Evolutionary conservation across 805 yeast species (phyloP), one percentile per base, ranked within the genome.

Genomic region (Metschnikowia lochheadii): DNA sequence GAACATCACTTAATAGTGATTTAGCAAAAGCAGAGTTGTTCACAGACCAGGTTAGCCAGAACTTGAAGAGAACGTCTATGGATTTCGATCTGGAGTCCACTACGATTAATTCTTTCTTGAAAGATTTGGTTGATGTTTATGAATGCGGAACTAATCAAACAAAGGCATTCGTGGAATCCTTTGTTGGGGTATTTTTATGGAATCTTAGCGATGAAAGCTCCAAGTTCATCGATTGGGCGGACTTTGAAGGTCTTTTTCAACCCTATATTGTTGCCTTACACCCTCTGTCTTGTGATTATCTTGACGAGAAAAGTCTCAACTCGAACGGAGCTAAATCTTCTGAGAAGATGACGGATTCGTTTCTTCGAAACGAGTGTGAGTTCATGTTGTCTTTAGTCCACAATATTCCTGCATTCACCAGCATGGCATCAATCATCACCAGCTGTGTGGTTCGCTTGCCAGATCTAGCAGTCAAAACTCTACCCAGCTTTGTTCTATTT

Each of bases 181-280:
- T 75, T 5, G 38, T 75, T 7, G 81, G 82, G 1, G 70, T 75
- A 1, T 56, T 64, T 50, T 66, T 63, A 29, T 63, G 59, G 48
- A 52, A 57, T n/a, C 41, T 48, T 35, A 58, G 46, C 11, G 52
- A 32, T 8, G 48, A 15, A 14, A 26, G 50, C 64, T 1, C 37
- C 33, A 13, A 61, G 62, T 33, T 59, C 54, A 48, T 71, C 2
- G 57, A 66, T 6, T 64, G 65, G 48, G 57, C 59, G 6, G 31
- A 21, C 1, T 37, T 62, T 26, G 54, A 61, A 40, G 31, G 54
- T 5, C 23, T 51, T 0, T 62, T 51, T 29, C 13, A 40, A 3
- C 55, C 56, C 6, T 61, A 56, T 41, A 50, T 75, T 7, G 48
- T 63, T 13, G 73, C 77, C 0, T 54, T 76, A 49, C 67, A 65